Conservation (phyloP, 2,329 filamentous ascomycete species). For the Cylindrodendrum hubeiense region DNA sequence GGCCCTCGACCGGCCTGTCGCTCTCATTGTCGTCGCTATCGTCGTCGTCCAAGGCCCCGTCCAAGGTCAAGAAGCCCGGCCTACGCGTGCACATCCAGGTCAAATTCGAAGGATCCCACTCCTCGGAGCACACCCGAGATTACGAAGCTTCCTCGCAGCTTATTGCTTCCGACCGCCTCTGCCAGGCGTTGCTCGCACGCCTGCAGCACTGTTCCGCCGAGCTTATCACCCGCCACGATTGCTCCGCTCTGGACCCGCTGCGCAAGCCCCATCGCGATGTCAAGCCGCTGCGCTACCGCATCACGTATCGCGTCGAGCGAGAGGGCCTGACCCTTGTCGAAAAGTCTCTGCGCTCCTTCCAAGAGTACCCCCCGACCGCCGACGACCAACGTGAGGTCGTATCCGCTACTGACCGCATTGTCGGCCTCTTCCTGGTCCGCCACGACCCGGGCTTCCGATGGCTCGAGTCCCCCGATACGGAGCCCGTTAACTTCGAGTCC, state of each 20-base stretch:
- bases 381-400: constrained; percentile 60
- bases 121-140: constrained; percentile 57
- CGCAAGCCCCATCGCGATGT: constrained; percentile 48
- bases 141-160: constrained; percentile 62
- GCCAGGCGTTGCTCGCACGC: constrained; percentile 61
- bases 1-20: constrained; percentile 35
- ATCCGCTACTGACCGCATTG: constrained; percentile 61
- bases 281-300: constrained; percentile 62
- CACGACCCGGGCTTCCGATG: constrained; percentile 65
- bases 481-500: constrained; percentile 51
- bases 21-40: constrained; percentile 22
- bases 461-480: constrained; percentile 56
- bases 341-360: constrained; percentile 62
- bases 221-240: constrained; percentile 66
- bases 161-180: constrained; percentile 59
- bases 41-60: constrained; percentile 16
- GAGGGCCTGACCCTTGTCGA: constrained; percentile 57
- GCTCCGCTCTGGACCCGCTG: constrained; percentile 57
- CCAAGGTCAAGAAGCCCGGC: constrained; percentile 34
- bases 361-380: constrained; percentile 59
- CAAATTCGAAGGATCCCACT: constrained; percentile 59
- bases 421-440: constrained; percentile 63
- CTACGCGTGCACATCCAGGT: constrained; percentile 59
- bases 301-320: constrained; percentile 60
- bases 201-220: constrained; percentile 65